These are phyloP conservation scores for Sporothrix euskadiensis DNA, from an alignment of 2,329 filamentous ascomycete genomes.

Conservation along the genomic window DNA sequence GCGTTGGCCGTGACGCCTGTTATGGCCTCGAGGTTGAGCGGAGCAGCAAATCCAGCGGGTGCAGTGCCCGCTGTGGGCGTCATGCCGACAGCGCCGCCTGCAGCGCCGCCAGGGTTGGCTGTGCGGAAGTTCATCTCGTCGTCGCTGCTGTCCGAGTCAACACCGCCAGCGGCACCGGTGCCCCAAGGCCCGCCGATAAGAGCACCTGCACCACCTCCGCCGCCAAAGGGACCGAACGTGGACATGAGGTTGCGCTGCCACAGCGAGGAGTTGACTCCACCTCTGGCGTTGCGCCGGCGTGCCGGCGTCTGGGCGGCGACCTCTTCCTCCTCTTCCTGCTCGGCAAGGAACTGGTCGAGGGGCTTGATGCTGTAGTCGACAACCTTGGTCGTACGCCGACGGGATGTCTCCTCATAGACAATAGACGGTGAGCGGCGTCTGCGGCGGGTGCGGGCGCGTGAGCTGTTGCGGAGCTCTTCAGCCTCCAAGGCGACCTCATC, in stretches of 20 bases:
- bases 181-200: conserved; percentile 75
- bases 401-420: conserved; percentile 57
- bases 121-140: conserved; percentile 64
- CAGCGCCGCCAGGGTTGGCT: conserved; percentile 47
- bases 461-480: conserved; percentile 59
- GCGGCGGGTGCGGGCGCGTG: conserved; percentile 52
- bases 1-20: conserved; percentile 57
- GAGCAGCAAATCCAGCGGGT: conserved; percentile 33
- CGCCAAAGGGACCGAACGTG: conserved; percentile 90
- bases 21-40: conserved; percentile 44
- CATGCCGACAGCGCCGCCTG: conserved; percentile 63
- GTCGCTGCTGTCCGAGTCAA: conserved; percentile 94
- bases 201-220: conserved; percentile 71
- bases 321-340: conserved; percentile 71
- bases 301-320: conserved; percentile 67
- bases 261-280: conserved; percentile 54
- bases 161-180: conserved; percentile 71
- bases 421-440: conserved; percentile 57
- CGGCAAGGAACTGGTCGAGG: conserved; percentile 70
- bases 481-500: conserved; percentile 68
- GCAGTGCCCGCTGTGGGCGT: conserved; percentile 53
- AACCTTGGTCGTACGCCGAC: conserved; percentile 60
- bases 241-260: conserved; percentile 86
- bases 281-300: conserved; percentile 65
- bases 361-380: conserved; percentile 87